phyloP scores from a whole-genome alignment of 768 basidiomycete species.

The Lentinus brumalis region DNA sequence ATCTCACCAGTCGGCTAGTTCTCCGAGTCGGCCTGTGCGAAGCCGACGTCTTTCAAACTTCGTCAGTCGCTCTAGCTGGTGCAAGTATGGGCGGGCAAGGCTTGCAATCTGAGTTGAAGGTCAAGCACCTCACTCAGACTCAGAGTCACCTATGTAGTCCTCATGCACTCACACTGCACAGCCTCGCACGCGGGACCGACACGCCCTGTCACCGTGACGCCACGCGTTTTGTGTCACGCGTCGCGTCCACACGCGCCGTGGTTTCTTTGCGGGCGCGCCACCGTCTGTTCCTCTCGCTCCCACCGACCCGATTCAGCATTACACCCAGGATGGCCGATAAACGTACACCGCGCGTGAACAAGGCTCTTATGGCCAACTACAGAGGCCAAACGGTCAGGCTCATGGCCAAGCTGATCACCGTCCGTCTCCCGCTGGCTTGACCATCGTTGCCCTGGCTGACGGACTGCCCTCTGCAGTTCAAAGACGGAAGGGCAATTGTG shows the following conservation, averaged over 20 bases:
- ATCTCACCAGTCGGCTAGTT: too few relatives aligned
- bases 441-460: background rate
- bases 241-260: background rate
- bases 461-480: conserved; percentile 3
- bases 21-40: too few relatives aligned
- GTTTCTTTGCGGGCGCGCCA: background rate
- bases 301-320: too few relatives aligned
- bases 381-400: conserved; percentile 21
- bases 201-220: too few relatives aligned
- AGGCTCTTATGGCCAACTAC: conserved; percentile 16
- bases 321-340: conserved; percentile 18
- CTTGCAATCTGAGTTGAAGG: too few relatives aligned
- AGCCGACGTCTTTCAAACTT: too few relatives aligned
- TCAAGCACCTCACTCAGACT: too few relatives aligned
- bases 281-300: background rate
- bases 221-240: background rate
- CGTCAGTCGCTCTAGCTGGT: too few relatives aligned
- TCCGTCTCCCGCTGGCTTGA: conserved; percentile 1
- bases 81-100: too few relatives aligned
- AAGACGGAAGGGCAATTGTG: conserved; percentile 55
- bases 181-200: too few relatives aligned
- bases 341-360: conserved; percentile 22
- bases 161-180: too few relatives aligned
- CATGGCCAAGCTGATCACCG: conserved; percentile 15
- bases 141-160: too few relatives aligned